These are phyloP conservation scores for Wickerhamomyces strasburgensis DNA, from an alignment of 805 yeast genomes.

Conservation along the genomic window DNA sequence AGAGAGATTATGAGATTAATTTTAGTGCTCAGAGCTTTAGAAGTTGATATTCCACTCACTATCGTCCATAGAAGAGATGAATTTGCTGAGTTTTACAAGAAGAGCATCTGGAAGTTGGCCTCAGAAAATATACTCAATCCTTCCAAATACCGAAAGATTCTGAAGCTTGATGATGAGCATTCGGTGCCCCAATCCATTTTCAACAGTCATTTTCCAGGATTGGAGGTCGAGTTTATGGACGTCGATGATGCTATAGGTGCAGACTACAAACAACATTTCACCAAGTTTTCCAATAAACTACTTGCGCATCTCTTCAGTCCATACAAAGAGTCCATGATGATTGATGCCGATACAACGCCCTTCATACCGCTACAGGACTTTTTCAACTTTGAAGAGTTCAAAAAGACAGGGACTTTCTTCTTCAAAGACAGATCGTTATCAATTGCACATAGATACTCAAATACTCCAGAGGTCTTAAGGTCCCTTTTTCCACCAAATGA, in stretches of 20 bases:
- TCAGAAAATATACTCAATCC: too few species aligned
- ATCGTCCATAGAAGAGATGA: conserved; percentile 26
- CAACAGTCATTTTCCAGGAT: not conserved
- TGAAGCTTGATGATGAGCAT: not conserved
- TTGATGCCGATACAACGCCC: conserved; percentile 52
- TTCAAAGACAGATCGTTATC: conserved; percentile 36
- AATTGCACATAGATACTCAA: conserved; percentile 4
- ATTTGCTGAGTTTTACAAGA: conserved; percentile 11
- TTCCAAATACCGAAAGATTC: not conserved
- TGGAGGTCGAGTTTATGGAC: conserved; percentile 27
- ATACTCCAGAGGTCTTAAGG: conserved; percentile 1
- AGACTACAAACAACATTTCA: conserved; percentile 18
- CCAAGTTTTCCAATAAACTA: conserved; percentile 39
- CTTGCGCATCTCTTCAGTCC: conserved; percentile 50
- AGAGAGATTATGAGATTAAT: conserved; percentile 22
- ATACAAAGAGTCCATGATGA: conserved; percentile 43
- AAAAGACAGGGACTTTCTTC: conserved; percentile 34
- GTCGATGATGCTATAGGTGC: conserved; percentile 6
- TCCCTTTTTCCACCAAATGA: conserved; percentile 7
- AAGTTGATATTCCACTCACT: conserved; percentile 28
- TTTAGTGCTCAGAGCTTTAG: conserved; percentile 23
- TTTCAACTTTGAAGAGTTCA: conserved; percentile 31
- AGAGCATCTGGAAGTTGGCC: conserved; percentile 1
- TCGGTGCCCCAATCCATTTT: not conserved
- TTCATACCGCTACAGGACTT: conserved; percentile 32